Base-by-base conservation (phyloP, 352 stramenopile species). In the Phytophthora pisi region DNA sequence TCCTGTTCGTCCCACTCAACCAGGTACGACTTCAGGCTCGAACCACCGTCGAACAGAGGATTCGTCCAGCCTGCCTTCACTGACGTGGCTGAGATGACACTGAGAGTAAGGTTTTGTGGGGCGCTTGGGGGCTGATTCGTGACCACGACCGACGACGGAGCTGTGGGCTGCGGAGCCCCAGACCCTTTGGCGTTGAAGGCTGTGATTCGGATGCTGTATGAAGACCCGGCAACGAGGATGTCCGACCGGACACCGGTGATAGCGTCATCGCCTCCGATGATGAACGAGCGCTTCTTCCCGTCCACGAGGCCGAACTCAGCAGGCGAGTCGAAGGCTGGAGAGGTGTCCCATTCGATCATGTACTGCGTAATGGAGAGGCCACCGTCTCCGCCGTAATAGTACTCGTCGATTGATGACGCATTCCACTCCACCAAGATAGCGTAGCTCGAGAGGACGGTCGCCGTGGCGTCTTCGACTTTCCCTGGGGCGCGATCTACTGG, bases 351-450 rank as follows among this genome's bases (percentile, higher is more conserved):
- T 64, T 99, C 96, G 20, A 99, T 77, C 72, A 98, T 90, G 74
- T 99, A 99, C 57, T 98, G 86, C 24, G 94, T 96, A 46, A 99
- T 97, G 5, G 90, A 77, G 23, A 95, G 79, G 4, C 97, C 97
- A 3, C 95, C 96, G 66, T 98, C 80, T 4, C 95, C 95, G 6
- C 94, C 92, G 68, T 95, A 99, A 28, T 89, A 91, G 5, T 81
- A 73, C 53, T 95, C 89, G 28, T 94, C 74, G 5, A 77, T 73
- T 13, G 89, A 91, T 26, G 96, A 97, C 45, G 84, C 61, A 13
- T 88, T 70, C 96, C 96, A 99, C 45, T 88, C 77, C 2, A 99
- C 88, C 5, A 97, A 75, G 20, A 99, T 91, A 34, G 95, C 92
- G 20, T 90, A 96, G 40, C 81, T 92, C 28, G 91, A 98, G 1